Evolutionary conservation across 208 protist genomes (phyloP).

Genomic region (Porcisia hertigi): DNA sequence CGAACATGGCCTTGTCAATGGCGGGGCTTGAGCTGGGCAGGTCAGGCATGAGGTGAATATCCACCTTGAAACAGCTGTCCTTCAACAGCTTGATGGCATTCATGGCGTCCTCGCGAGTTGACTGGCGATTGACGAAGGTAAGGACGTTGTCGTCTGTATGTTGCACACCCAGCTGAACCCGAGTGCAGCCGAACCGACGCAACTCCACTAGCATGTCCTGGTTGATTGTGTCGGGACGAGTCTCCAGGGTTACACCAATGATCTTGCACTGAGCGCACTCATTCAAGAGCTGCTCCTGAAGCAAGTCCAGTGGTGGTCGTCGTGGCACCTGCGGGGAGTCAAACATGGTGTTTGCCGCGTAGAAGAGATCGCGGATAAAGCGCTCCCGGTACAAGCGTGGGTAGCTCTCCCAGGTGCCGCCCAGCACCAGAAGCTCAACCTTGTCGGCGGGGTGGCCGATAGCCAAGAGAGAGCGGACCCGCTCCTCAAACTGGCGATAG

Average conservation of each 20-base stretch:
- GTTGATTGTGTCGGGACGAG: slow-evolving; percentile 97
- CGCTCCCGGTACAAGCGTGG: slow-evolving; percentile 91
- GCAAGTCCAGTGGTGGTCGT: slow-evolving; percentile 58
- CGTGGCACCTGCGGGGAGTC: slow-evolving; percentile 32
- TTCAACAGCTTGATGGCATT: slow-evolving; percentile 96
- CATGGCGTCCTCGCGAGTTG: slow-evolving; percentile 93
- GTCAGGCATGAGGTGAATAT: slow-evolving; percentile 99
- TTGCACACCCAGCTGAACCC: slow-evolving; percentile 99
- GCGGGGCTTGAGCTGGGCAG: slow-evolving; percentile 95
- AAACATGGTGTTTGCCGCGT: slow-evolving; percentile 85
- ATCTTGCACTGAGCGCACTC: slow-evolving; percentile 94
- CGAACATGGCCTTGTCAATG: slow-evolving; percentile 94
- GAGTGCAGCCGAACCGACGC: slow-evolving; percentile 93
- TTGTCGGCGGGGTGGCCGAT: slow-evolving; percentile 93
- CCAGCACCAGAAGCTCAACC: slow-evolving; percentile 99
- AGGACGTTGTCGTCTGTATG: slow-evolving; percentile 97
- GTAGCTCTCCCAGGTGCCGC: slow-evolving; percentile 99
- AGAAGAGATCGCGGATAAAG: slow-evolving; percentile 90
- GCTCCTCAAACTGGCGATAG: slow-evolving; percentile 82
- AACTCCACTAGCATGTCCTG: slow-evolving; percentile 91
- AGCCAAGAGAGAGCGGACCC: slow-evolving; percentile 70
- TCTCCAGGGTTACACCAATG: slow-evolving; percentile 99
- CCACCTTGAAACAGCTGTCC: slow-evolving; percentile 98
- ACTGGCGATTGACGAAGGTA: slow-evolving; percentile 92
- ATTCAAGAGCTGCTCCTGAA: slow-evolving; percentile 92